Evolutionary conservation across 192 early-diverging fungal species (phyloP).

Genomic region (Funneliformis geosporum): DNA sequence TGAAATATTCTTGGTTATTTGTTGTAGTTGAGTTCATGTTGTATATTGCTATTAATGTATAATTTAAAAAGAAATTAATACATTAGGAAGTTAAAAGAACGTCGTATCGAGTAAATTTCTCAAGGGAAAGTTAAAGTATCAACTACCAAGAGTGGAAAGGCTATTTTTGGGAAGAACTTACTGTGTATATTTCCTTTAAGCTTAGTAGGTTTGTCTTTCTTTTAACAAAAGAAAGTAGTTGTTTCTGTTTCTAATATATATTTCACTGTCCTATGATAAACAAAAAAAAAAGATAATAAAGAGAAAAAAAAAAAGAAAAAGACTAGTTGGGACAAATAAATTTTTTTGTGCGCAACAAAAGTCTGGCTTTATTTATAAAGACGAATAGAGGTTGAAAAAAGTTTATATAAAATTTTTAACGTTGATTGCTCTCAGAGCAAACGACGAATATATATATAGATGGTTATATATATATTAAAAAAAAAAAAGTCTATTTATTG

Average conservation of each 20-base stretch:
- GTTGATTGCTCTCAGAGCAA: conserved; percentile 33
- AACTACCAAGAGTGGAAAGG: too few relatives aligned
- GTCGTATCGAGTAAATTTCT: not conserved
- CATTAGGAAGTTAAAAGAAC: not conserved
- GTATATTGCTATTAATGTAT: not conserved
- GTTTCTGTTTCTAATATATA: not conserved
- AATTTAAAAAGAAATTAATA: not conserved
- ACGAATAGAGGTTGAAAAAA: not conserved
- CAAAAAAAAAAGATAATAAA: not conserved
- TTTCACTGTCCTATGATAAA: not conserved
- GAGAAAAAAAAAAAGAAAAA: not conserved
- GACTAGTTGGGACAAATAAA: not conserved
- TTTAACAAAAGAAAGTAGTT: not conserved
- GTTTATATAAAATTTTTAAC: conserved; percentile 3
- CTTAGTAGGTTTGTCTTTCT: not conserved
- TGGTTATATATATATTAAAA: not conserved
- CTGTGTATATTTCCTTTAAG: not conserved
- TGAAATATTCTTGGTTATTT: not conserved
- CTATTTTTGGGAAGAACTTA: not conserved
- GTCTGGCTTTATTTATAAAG: not conserved
- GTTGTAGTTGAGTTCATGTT: conserved; percentile 21
- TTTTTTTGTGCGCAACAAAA: not conserved
- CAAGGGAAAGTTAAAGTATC: not conserved
- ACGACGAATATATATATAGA: conserved; percentile 1
- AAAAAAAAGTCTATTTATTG: conserved; percentile 21